These are phyloP conservation scores for Exophiala spinifera DNA, from an alignment of 2,329 filamentous ascomycete genomes.

Conservation along the genomic window DNA sequence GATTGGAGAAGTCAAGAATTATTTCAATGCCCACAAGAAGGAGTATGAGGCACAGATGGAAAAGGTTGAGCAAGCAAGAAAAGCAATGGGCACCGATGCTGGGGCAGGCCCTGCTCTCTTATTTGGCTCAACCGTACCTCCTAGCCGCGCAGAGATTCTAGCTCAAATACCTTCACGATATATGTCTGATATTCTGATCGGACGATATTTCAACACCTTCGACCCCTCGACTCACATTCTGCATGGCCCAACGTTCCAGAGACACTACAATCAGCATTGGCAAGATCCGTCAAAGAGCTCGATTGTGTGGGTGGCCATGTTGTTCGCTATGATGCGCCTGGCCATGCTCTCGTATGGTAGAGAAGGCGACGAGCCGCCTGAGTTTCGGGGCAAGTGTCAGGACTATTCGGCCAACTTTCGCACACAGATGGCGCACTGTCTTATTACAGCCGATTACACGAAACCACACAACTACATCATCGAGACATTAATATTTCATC, in stretches of 20 bases:
- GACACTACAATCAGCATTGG: slow-evolving; percentile 64
- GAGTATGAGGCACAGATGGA: slow-evolving; percentile 80
- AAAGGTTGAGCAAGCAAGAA: slow-evolving; percentile 67
- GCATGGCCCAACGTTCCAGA: slow-evolving; percentile 80
- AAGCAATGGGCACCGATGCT: slow-evolving; percentile 52
- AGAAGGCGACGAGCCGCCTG: slow-evolving; percentile 61
- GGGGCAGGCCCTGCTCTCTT: slow-evolving; percentile 71
- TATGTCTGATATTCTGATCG: slow-evolving; percentile 78
- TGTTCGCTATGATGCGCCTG: slow-evolving; percentile 63
- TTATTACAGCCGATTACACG: slow-evolving; percentile 62
- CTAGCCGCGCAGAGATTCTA: slow-evolving; percentile 73
- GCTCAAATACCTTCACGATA: slow-evolving; percentile 76
- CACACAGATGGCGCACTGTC: slow-evolving; percentile 59
- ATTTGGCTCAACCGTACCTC: slow-evolving; percentile 67
- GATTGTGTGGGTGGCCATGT: slow-evolving; percentile 60
- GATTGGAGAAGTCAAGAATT: slow-evolving; percentile 91
- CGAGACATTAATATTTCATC: slow-evolving; percentile 60
- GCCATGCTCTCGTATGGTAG: slow-evolving; percentile 61
- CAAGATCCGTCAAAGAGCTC: slow-evolving; percentile 55
- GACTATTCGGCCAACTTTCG: slow-evolving; percentile 47
- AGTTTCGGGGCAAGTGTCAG: slow-evolving; percentile 57
- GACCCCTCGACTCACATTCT: slow-evolving; percentile 68
- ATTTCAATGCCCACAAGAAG: slow-evolving; percentile 81
- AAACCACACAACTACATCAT: slow-evolving; percentile 59
- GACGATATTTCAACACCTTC: slow-evolving; percentile 84